A percentile compares a stretch with the other conserved stretches of the same genome.
Conservation (phyloP, 1,284 basidiomycete species). For the Mycena sp. region DNA sequence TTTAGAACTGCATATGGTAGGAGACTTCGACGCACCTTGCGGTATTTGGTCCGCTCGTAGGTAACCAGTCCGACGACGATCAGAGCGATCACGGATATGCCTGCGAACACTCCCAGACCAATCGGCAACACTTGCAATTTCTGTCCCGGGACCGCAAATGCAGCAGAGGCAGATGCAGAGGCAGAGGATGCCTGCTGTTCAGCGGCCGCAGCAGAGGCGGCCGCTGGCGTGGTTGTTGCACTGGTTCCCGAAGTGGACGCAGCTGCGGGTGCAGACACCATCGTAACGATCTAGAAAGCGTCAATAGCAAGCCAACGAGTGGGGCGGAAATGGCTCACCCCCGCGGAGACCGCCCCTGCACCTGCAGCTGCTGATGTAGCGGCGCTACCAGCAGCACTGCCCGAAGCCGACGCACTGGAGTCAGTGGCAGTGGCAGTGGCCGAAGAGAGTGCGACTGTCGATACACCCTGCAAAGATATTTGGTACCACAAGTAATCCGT, state of each 20-base stretch:
- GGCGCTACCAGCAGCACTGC: too few species aligned
- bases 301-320: not conserved
- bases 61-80: constrained; percentile 84
- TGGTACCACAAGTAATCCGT: constrained; percentile 2
- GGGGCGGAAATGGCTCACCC: constrained; percentile 13
- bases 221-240: constrained; percentile 26
- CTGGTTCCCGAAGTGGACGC: constrained; percentile 10
- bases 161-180: constrained; percentile 49
- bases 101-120: constrained; percentile 83
- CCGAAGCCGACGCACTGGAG: not conserved
- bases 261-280: constrained; percentile 16
- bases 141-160: constrained; percentile 76
- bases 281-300: constrained; percentile 18
- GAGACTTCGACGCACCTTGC: constrained; percentile 62
- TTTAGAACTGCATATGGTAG: constrained; percentile 11
- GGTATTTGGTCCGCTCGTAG: constrained; percentile 83
- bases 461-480: constrained; percentile 36
- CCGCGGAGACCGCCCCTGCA: constrained; percentile 4
- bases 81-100: constrained; percentile 81
- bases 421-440: constrained; percentile 13
- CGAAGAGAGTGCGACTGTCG: constrained; percentile 36
- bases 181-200: constrained; percentile 51
- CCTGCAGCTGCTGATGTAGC: too few species aligned
- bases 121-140: constrained; percentile 79
- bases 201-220: constrained; percentile 48